Conservation (phyloP, 192 early-diverging fungal species). For the Podila clonocystis region DNA sequence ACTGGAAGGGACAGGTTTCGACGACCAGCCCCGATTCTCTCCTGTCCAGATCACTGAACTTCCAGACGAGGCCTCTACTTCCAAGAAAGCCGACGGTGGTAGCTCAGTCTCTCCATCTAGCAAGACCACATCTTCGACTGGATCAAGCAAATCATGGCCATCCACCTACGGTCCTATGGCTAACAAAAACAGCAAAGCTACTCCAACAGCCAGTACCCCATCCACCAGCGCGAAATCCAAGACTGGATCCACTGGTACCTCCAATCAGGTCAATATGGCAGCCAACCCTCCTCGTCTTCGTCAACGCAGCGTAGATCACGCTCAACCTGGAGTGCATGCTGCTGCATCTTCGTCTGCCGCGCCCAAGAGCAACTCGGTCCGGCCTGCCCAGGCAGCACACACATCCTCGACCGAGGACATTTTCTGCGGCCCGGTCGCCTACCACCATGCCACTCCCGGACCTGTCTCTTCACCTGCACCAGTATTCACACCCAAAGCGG, state of each 20-base stretch:
- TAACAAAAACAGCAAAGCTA: neutral
- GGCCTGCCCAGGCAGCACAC: no score
- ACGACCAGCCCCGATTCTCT: neutral
- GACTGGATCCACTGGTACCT: neutral
- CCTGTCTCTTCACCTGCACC: neutral
- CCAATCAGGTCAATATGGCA: neutral
- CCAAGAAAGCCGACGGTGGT: neutral
- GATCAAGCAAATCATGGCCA: neutral
- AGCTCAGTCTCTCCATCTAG: no score
- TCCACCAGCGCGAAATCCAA: neutral
- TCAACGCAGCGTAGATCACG: conserved; percentile 14
- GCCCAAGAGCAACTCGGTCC: neutral
- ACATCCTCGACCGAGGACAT: conserved; percentile 11
- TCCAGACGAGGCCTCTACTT: neutral
- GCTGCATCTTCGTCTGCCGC: neutral
- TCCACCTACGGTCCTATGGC: neutral
- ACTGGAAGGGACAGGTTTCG: conserved; percentile 12
- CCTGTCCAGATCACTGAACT: neutral
- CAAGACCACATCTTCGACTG: no score
- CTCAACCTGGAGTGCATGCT: neutral
- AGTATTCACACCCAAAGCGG: neutral
- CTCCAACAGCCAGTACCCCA: neutral
- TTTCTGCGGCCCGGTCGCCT: neutral
- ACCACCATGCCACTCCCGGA: neutral
- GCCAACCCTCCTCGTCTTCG: conserved; percentile 17